These are phyloP conservation scores for Crinitomyces ghanaensis DNA, from an alignment of 805 yeast genomes.

Conservation along the genomic window DNA sequence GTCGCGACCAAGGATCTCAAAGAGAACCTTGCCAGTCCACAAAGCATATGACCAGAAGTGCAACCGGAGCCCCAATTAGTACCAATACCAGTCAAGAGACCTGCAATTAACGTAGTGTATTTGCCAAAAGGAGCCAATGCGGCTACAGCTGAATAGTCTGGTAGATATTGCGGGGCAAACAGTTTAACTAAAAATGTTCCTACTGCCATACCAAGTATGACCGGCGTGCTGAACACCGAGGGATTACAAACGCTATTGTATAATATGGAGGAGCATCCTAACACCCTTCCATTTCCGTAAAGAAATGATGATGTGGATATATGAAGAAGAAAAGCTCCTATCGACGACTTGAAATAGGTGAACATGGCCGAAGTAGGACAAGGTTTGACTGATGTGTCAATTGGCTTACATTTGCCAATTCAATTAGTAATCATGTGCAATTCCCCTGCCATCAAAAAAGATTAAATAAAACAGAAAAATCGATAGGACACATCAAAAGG, in stretches of 20 bases:
- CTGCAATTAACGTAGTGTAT: conserved; percentile 23
- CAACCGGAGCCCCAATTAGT: conserved; percentile 40
- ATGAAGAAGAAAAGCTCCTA: conserved; percentile 40
- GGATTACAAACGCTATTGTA: conserved; percentile 24
- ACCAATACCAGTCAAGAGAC: conserved; percentile 37
- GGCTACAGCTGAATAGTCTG: conserved; percentile 13
- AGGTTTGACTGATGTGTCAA: no score
- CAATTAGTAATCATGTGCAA: no score
- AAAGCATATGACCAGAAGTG: conserved; percentile 45
- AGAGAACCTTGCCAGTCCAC: conserved; percentile 38
- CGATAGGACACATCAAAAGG: no score
- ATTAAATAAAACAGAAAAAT: no score
- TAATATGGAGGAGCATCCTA: conserved; percentile 38
- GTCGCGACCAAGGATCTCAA: conserved; percentile 37
- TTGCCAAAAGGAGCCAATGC: conserved; percentile 7
- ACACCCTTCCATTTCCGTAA: conserved; percentile 29
- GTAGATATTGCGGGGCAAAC: conserved; percentile 24
- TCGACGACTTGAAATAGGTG: conserved; percentile 33
- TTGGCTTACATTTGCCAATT: no score
- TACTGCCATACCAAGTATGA: conserved; percentile 28
- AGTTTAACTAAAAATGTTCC: conserved; percentile 19
- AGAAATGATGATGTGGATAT: conserved; percentile 35
- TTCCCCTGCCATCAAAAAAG: no score
- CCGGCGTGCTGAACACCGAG: conserved; percentile 21
- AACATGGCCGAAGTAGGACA: conserved; percentile 32